Evolutionary conservation across 129 eudicot species (phyloP).

Genomic region (Lactuca saligna): DNA sequence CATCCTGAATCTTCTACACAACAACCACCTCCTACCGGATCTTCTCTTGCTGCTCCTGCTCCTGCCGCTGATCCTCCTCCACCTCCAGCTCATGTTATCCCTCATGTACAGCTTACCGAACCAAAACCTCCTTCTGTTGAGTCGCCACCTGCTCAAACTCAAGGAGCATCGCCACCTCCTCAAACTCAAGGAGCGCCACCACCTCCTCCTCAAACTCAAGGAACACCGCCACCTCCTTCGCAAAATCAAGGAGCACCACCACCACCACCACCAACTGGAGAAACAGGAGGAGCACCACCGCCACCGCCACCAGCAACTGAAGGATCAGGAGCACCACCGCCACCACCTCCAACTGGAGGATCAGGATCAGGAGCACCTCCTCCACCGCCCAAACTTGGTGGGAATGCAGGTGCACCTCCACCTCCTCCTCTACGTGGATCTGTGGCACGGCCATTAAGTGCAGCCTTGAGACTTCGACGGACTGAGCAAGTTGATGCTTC

Average conservation of each 20-base stretch:
- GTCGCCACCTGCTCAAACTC: slow-evolving; percentile 29
- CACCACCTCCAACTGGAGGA: neutral
- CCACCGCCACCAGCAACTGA: slow-evolving; percentile 11
- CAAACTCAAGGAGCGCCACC: slow-evolving; percentile 20
- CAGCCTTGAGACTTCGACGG: slow-evolving; percentile 43
- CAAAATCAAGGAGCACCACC: slow-evolving; percentile 12
- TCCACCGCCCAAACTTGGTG: slow-evolving; percentile 27
- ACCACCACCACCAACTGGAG: too few relatives aligned
- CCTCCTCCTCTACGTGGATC: slow-evolving; percentile 49
- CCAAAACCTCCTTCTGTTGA: slow-evolving; percentile 24
- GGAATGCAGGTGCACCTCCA: slow-evolving; percentile 28
- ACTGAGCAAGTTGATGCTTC: slow-evolving; percentile 34
- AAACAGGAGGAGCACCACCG: slow-evolving; percentile 27
- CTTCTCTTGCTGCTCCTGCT: slow-evolving; percentile 23
- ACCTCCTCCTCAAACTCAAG: slow-evolving; percentile 19
- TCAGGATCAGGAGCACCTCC: slow-evolving; percentile 27
- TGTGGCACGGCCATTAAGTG: slow-evolving; percentile 60
- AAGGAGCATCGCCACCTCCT: slow-evolving; percentile 26
- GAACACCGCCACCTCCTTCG: slow-evolving; percentile 19
- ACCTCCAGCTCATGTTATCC: slow-evolving; percentile 23
- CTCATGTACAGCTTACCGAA: slow-evolving; percentile 37
- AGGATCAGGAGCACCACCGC: too few relatives aligned
- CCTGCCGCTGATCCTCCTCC: slow-evolving; percentile 13
- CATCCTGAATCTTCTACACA: neutral
- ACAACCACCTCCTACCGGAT: slow-evolving; percentile 10